Base-by-base conservation (phyloP, 1,284 basidiomycete genomes). In the Marasmius tenuissimus region DNA sequence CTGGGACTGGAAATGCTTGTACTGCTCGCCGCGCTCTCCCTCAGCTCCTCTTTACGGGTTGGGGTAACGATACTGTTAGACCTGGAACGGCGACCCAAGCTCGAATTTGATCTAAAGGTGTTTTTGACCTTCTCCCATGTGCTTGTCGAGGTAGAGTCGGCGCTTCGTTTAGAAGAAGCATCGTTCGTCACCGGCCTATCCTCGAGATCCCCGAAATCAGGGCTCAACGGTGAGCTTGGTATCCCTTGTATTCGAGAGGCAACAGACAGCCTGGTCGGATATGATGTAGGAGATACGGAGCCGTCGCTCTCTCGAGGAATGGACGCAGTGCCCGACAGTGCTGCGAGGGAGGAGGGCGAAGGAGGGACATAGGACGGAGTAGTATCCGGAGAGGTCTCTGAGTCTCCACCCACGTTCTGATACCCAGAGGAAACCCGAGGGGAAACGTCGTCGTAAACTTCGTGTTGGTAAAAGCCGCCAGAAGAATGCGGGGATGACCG, bases 11-110 rank as follows among this genome's bases (percentile, higher is more conserved):
- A 83, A 42, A 89, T 72, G 69, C 89, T 91, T 27, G 81, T 84
- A 14, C 87, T 87, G 68, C 91, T 93, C 75, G 92, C 91, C 42
- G 89, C 81, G 70, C 88, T 91, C 63, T 87, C 75, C 68, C 86
- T 85, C 27, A 89, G 89, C 67, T 90, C 87, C 70, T 87, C 85
- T 47, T 85, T 81, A 65, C 83, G 76, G 51, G 89, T 86, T 50
- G 88, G 83, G 48, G 82, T 82, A 51, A 81, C 81, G 61, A 91
- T 81, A 68, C 89, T 92, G 69, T 92, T 92, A 47, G 89, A 86
- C 40, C 91, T 85, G 57, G 91, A 92, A 52, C 91, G 85, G 64
- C 90, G 83, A 7, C 91, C 91, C 59, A 75, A 80, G 60, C 78
- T 83, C 51, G 89, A 89, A 20, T 79, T 82, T 47, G 84, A 85